Conservation (phyloP, 2,329 filamentous ascomycete genomes). For the Fusarium drepaniforme region DNA sequence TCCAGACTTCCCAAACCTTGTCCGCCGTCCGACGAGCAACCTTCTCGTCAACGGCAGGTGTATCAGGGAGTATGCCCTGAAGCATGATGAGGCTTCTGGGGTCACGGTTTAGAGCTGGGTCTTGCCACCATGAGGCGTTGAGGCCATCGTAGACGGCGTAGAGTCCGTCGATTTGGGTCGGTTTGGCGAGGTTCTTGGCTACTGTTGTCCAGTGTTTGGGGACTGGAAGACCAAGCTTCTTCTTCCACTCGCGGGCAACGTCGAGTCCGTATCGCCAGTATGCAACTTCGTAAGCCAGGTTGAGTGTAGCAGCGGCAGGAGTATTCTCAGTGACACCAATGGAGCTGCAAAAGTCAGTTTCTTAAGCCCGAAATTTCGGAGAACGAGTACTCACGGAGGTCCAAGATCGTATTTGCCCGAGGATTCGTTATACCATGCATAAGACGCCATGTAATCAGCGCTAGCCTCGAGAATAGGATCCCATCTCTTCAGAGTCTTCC, state of each 20-base stretch:
- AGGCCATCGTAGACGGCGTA: constrained; percentile 69
- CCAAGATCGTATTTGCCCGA: constrained; percentile 64
- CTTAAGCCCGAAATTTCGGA: not conserved
- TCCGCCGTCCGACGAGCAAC: constrained; percentile 53
- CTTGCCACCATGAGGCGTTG: constrained; percentile 57
- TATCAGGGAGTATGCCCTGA: constrained; percentile 58
- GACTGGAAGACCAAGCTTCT: constrained; percentile 56
- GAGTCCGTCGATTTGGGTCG: constrained; percentile 62
- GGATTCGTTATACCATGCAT: constrained; percentile 65
- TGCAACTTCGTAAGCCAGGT: constrained; percentile 70
- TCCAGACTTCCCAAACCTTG: constrained; percentile 55
- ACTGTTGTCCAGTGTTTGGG: constrained; percentile 62
- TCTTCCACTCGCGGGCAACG: constrained; percentile 65
- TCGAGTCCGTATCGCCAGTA: constrained; percentile 73
- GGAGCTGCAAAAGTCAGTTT: constrained; percentile 33
- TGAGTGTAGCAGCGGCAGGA: constrained; percentile 65
- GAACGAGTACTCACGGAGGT: constrained; percentile 47
- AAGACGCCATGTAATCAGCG: constrained; percentile 71
- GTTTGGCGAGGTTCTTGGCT: constrained; percentile 63
- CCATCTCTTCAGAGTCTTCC: constrained; percentile 63
- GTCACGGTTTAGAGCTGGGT: constrained; percentile 52
- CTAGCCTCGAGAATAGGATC: constrained; percentile 62
- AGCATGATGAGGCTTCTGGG: constrained; percentile 60
- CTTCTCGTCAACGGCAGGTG: constrained; percentile 51
- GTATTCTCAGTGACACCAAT: constrained; percentile 68